phyloP scores from a whole-genome alignment of 2,329 filamentous ascomycete genomes.

The Aureobasidium pullulans region DNA sequence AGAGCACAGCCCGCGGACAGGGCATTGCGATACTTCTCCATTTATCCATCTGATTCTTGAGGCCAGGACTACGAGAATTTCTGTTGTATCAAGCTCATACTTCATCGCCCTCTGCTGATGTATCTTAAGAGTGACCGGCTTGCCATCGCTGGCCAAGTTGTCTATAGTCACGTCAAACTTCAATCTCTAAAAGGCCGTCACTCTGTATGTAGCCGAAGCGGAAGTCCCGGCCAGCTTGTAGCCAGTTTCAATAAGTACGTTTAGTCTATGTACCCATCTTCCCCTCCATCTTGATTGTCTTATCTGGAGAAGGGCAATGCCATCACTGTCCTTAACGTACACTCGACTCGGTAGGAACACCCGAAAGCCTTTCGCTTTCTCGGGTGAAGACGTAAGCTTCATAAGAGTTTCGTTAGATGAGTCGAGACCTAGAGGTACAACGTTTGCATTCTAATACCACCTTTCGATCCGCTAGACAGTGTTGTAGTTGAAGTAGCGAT shows the following conservation, averaged over 20 bases:
- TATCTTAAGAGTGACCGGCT: background rate
- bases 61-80: too few relatives aligned
- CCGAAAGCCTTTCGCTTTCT: background rate
- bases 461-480: background rate
- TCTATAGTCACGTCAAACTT: background rate
- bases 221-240: background rate
- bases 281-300: background rate
- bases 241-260: background rate
- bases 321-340: background rate
- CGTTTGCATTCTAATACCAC: background rate
- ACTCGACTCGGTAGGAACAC: too few relatives aligned
- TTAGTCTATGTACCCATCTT: background rate
- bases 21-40: too few relatives aligned
- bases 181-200: background rate
- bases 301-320: background rate
- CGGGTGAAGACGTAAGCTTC: background rate
- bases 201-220: background rate
- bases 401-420: background rate
- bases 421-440: too few relatives aligned
- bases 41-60: too few relatives aligned
- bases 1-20: too few relatives aligned
- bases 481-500: background rate
- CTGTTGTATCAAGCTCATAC: too few relatives aligned
- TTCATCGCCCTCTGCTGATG: background rate
- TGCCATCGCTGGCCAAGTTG: background rate